Conservation (phyloP, 1,284 basidiomycete genomes). For the Marasmius tenuissimus region DNA sequence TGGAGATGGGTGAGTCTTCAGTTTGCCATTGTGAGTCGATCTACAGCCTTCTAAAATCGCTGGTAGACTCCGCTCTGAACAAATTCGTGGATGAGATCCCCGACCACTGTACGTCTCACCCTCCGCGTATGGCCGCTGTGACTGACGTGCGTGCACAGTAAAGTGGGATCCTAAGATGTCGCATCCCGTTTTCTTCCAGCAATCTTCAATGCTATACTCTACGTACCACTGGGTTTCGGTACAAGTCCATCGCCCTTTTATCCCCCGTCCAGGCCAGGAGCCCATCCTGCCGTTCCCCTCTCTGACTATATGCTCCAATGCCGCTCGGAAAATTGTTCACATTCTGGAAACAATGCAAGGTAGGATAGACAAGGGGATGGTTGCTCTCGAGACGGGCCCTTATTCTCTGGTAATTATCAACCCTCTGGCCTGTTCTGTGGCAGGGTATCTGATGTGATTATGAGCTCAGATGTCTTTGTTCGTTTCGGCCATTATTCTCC, state of each 20-base stretch:
- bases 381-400: not conserved
- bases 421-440: no score
- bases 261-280: constrained; percentile 30
- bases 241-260: constrained; percentile 55
- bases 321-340: constrained; percentile 52
- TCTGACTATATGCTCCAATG: constrained; percentile 10
- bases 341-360: constrained; percentile 36
- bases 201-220: constrained; percentile 58
- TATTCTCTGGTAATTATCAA: not conserved
- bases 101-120: constrained; percentile 36
- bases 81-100: constrained; percentile 59
- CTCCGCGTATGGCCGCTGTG: no score
- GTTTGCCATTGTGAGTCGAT: not conserved
- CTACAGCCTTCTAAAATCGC: no score
- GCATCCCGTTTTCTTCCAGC: constrained; percentile 51
- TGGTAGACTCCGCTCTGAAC: constrained; percentile 50
- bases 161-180: constrained; percentile 61
- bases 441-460: constrained; percentile 20
- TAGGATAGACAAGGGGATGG: not conserved
- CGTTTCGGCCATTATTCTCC: constrained; percentile 38
- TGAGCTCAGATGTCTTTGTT: constrained; percentile 45
- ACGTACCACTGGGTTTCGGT: constrained; percentile 66
- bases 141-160: constrained; percentile 30
- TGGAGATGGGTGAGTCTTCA: not conserved
- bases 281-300: constrained; percentile 36